These are phyloP conservation scores for Diplodia scrobiculata DNA, from an alignment of 2,329 filamentous ascomycete species.

Conservation along the genomic window DNA sequence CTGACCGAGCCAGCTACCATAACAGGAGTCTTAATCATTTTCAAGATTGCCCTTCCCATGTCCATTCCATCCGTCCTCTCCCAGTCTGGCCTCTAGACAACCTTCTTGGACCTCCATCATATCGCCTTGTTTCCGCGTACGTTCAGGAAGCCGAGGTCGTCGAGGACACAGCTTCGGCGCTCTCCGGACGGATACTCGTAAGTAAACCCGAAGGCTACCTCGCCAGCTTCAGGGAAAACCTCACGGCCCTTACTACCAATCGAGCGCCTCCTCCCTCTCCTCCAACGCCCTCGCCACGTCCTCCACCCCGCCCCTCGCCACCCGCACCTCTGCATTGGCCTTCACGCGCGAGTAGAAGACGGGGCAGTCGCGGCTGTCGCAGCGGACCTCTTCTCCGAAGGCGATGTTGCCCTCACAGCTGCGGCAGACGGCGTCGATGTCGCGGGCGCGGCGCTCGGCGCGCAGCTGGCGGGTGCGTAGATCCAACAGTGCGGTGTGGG, in stretches of 20 bases:
- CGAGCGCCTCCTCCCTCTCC: conserved; percentile 26
- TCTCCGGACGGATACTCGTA: too few relatives aligned
- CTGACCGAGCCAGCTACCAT: too few relatives aligned
- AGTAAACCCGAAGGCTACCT: too few relatives aligned
- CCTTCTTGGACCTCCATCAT: too few relatives aligned
- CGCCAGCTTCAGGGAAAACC: too few relatives aligned
- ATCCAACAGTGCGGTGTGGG: conserved; percentile 63
- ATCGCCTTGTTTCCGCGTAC: too few relatives aligned
- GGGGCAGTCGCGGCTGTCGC: conserved; percentile 88
- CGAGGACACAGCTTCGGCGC: too few relatives aligned
- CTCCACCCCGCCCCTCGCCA: conserved; percentile 35
- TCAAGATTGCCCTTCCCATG: too few relatives aligned
- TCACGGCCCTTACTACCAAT: conserved; percentile 2
- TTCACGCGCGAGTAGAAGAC: conserved; percentile 81
- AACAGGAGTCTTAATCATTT: too few relatives aligned
- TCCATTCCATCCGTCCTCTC: too few relatives aligned
- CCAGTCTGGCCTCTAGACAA: too few relatives aligned
- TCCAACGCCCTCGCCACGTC: conserved; percentile 39
- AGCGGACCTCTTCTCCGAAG: conserved; percentile 75
- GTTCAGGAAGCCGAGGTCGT: too few relatives aligned
- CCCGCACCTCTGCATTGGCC: conserved; percentile 48
- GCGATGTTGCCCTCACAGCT: conserved; percentile 71
- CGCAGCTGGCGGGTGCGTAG: conserved; percentile 64
- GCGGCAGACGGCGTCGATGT: conserved; percentile 73
- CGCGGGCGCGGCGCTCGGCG: conserved; percentile 64